phyloP scores from a whole-genome alignment of 2,329 filamentous ascomycete genomes.

The Ceratocystis eucalypticola region DNA sequence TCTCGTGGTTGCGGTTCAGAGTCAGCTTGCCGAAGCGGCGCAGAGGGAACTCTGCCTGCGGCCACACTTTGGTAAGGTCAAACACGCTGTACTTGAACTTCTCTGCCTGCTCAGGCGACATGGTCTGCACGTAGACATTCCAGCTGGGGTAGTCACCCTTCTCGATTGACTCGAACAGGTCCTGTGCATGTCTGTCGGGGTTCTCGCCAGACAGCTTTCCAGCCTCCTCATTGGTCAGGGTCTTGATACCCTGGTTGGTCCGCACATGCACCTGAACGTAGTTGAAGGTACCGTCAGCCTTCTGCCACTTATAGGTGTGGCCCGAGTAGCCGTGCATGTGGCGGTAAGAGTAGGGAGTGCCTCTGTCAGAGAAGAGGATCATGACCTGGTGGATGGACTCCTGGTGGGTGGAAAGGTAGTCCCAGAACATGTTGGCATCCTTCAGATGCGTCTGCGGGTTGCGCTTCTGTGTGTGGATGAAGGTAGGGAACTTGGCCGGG shows the following conservation, averaged over 20 bases:
- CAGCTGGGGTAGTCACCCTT: constrained; percentile 48
- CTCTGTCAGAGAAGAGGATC: constrained; percentile 52
- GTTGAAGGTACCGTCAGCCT: constrained; percentile 50
- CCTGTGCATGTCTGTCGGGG: constrained; percentile 49
- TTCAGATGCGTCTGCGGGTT: constrained; percentile 58
- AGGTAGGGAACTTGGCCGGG: constrained; percentile 59
- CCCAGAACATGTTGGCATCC: constrained; percentile 48
- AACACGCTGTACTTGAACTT: constrained; percentile 51
- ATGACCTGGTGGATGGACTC: constrained; percentile 52
- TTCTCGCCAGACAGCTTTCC: constrained; percentile 39
- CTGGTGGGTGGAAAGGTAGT: constrained; percentile 41
- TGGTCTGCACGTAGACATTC: constrained; percentile 50
- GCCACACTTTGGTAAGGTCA: constrained; percentile 58
- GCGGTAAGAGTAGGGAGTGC: constrained; percentile 50
- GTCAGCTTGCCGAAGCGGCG: constrained; percentile 48
- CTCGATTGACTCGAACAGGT: constrained; percentile 50
- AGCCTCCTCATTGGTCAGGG: constrained; percentile 44
- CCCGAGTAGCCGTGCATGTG: constrained; percentile 56
- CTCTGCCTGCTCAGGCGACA: constrained; percentile 48
- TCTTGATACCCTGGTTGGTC: constrained; percentile 49
- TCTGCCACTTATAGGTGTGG: constrained; percentile 54
- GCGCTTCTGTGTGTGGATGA: constrained; percentile 68
- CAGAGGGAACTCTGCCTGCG: constrained; percentile 47
- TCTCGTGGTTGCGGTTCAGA: constrained; percentile 49
- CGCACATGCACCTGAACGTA: constrained; percentile 54